Evolutionary conservation across 2,329 filamentous ascomycete species (phyloP), one percentile per base, ranked within the genome.

Genomic region (Huntiella savannae): DNA sequence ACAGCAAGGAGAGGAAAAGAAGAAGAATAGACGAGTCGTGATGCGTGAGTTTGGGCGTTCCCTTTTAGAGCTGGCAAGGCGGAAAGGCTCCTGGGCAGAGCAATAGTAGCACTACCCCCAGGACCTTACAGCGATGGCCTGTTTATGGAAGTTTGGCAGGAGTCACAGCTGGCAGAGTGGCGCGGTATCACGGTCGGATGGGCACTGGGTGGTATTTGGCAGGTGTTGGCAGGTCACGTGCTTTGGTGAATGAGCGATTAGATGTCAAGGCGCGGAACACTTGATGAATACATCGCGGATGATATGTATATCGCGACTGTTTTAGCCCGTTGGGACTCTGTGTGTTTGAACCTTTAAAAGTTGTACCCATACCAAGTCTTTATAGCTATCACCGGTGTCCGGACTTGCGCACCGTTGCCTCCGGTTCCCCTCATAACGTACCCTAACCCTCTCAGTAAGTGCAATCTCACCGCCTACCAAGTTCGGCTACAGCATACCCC

Each of bases 381-480:
- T 5, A 32, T 6, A n/a, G 7, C n/a, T 19, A 11, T 11, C 16
- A 11, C 3, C 13, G 17, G 10, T 41, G 8, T 19, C 17, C 12
- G 12, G 12, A 33, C 12, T 15, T 43, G 12, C 11, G 22, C 8
- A 38, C 5, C n/a, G 4, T n/a, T 38, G 17, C 36, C 22, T 19
- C 38, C 11, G 1, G 5, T 11, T 2, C 17, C n/a, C 17, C 17
- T 22, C 17, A 13, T 38, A 4, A 1, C 17, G 15, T 16, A 47
- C 40, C 45, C 40, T 43, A 47, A 33, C 8, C 22, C 22, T 10
- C 22, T 7, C 8, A 6, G 1, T 37, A 40, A 8, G 8, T 6
- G 8, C 15, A n/a, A 3, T 4, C 13, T 49, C 34, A 49, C 47
- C 47, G 47, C 47, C 42, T 49, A 40, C 13, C 4, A 2, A 4